phyloP scores from a whole-genome alignment of 2,329 filamentous ascomycete genomes.

The Pseudogymnoascus sp. region DNA sequence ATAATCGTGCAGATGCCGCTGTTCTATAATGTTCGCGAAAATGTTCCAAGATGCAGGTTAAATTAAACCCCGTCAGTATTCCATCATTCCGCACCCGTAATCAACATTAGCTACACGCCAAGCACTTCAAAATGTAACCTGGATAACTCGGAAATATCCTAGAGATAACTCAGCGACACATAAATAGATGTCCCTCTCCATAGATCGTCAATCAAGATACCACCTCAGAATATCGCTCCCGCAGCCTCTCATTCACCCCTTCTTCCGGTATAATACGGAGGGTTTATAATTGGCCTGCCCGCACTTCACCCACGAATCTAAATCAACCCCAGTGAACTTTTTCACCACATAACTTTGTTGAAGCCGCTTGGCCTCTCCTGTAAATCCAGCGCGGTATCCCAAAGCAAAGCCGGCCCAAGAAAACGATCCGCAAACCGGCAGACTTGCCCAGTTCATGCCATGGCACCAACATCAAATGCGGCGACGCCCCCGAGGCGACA shows the following conservation, averaged over 20 bases:
- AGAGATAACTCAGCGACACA: not conserved
- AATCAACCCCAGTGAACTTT: not conserved
- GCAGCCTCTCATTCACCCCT: not conserved
- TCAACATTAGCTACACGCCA: not conserved
- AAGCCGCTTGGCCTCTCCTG: not conserved
- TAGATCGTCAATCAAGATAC: not conserved
- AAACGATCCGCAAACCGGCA: not conserved
- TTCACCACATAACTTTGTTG: not conserved
- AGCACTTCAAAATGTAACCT: not conserved
- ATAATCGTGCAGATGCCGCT: not conserved
- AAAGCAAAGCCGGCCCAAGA: not conserved
- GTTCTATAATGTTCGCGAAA: not conserved
- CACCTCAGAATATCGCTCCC: not conserved
- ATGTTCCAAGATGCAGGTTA: not conserved
- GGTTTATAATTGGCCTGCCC: not conserved
- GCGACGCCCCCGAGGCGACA: not conserved
- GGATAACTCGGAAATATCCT: not conserved
- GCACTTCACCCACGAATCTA: not conserved
- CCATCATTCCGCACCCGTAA: not conserved
- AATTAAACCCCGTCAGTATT: not conserved
- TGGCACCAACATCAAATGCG: not conserved
- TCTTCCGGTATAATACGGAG: not conserved
- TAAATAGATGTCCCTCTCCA: not conserved
- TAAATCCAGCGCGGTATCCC: not conserved
- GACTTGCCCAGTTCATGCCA: not conserved